Percentiles rank a stretch among this genome's conserved stretches.
Evolutionary conservation across 768 basidiomycete genomes (phyloP).

Genomic region (Mycena rebaudengoi): DNA sequence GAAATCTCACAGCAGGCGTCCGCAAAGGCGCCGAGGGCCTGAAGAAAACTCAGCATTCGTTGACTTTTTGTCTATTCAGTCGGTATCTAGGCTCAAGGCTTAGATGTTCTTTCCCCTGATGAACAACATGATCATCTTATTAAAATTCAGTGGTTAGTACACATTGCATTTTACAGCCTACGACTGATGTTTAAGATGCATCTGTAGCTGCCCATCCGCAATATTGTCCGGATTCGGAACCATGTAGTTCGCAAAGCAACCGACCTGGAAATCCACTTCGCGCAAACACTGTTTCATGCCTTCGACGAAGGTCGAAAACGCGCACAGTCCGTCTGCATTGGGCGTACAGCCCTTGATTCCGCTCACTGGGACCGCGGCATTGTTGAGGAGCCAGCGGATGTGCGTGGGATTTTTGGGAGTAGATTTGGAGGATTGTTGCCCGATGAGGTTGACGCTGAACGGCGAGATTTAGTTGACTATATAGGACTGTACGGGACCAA

Average conservation of each 20-base stretch:
- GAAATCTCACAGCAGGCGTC: too few species aligned
- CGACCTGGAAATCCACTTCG: constrained; percentile 69
- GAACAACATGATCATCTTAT: too few species aligned
- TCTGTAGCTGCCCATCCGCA: constrained; percentile 40
- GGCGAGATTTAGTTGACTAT: constrained; percentile 43
- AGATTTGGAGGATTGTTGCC: constrained; percentile 40
- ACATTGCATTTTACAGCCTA: too few species aligned
- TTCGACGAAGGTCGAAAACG: constrained; percentile 63
- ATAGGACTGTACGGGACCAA: constrained; percentile 44
- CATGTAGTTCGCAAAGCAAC: constrained; percentile 63
- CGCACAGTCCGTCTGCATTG: constrained; percentile 69
- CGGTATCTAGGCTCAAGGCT: too few species aligned
- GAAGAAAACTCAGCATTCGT: too few species aligned
- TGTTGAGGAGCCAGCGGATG: constrained; percentile 72
- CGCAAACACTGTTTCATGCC: constrained; percentile 64
- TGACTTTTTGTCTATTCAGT: too few species aligned
- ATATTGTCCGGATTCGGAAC: constrained; percentile 50
- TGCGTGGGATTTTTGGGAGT: constrained; percentile 7
- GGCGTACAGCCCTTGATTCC: constrained; percentile 67
- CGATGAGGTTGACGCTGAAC: constrained; percentile 47
- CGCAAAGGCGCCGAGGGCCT: too few species aligned
- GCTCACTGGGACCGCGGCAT: constrained; percentile 74
- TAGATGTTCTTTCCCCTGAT: too few species aligned
- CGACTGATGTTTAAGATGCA: too few species aligned
- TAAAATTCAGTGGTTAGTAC: too few species aligned